Evolutionary conservation across 306 rosid genomes (phyloP).

Genomic region (Ormosia semicastrata): DNA sequence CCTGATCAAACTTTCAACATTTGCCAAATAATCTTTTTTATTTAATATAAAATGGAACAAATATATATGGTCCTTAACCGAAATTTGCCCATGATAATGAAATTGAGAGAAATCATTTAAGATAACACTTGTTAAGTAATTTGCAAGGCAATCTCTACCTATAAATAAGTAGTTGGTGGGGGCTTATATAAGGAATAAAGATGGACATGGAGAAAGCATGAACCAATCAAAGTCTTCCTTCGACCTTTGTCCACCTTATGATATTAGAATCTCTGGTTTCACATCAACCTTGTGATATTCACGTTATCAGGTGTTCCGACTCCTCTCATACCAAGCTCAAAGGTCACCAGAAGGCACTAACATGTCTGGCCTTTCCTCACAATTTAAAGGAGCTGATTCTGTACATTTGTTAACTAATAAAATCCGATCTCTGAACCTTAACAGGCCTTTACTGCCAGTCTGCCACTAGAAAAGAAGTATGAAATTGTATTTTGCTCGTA

Average conservation of each 20-base stretch:
- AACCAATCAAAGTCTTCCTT: neutral
- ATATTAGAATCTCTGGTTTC: neutral
- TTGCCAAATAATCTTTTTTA: neutral
- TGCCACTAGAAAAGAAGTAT: too few species aligned
- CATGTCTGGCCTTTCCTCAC: constrained; percentile 19
- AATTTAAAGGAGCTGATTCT: neutral
- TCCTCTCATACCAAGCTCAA: neutral
- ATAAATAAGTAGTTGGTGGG: neutral
- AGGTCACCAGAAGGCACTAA: constrained; percentile 5
- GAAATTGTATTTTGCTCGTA: neutral
- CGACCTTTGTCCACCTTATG: neutral
- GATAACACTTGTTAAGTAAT: neutral
- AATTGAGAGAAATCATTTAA: neutral
- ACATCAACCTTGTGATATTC: neutral
- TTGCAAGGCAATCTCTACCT: neutral
- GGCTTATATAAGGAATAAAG: neutral
- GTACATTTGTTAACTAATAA: neutral
- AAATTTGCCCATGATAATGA: neutral
- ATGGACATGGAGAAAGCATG: neutral
- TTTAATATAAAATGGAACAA: neutral
- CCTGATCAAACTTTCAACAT: neutral
- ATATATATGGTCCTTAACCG: neutral
- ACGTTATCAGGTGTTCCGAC: neutral
- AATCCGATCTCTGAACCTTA: too few species aligned
- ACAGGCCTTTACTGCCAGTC: too few species aligned